A percentile compares a stretch with the other conserved stretches of the same genome.
Evolutionary conservation across 2,329 filamentous ascomycete species (phyloP).

Genomic region (Rosellinia necatrix): DNA sequence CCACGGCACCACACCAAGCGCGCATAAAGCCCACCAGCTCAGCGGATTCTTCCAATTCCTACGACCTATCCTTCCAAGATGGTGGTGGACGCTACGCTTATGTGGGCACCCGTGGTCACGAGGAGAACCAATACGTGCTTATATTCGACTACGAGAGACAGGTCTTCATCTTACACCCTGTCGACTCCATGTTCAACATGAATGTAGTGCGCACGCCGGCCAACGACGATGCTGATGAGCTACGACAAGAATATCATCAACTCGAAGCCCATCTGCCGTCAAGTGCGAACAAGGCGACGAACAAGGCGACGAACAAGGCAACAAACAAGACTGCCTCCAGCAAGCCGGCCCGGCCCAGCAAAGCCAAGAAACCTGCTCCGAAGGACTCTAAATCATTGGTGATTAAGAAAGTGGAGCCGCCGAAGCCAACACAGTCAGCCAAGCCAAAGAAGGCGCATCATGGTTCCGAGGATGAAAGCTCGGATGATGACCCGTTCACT

Average conservation of each 20-base stretch:
- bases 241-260: conserved; percentile 71
- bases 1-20: conserved; percentile 53
- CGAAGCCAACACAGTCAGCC: conserved; percentile 30
- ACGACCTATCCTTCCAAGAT: conserved; percentile 60
- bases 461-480: conserved; percentile 53
- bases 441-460: conserved; percentile 29
- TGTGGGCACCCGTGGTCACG: conserved; percentile 61
- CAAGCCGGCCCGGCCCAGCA: conserved; percentile 33
- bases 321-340: conserved; percentile 26
- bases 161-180: conserved; percentile 78
- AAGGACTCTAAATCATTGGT: conserved; percentile 28
- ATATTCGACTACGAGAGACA: conserved; percentile 77
- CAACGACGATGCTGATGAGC: conserved; percentile 64
- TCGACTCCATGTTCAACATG: conserved; percentile 85
- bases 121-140: conserved; percentile 66
- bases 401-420: conserved; percentile 30
- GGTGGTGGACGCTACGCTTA: conserved; percentile 63
- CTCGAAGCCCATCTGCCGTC: conserved; percentile 49
- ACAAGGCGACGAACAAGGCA: conserved; percentile 24
- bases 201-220: conserved; percentile 75
- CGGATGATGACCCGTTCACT: conserved; percentile 61
- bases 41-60: conserved; percentile 48
- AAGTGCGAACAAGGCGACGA: conserved; percentile 25
- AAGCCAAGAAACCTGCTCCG: conserved; percentile 33
- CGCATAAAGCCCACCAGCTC: conserved; percentile 57